Conservation (phyloP, 495 filamentous ascomycete species). For the Clohesyomyces aquaticus region DNA sequence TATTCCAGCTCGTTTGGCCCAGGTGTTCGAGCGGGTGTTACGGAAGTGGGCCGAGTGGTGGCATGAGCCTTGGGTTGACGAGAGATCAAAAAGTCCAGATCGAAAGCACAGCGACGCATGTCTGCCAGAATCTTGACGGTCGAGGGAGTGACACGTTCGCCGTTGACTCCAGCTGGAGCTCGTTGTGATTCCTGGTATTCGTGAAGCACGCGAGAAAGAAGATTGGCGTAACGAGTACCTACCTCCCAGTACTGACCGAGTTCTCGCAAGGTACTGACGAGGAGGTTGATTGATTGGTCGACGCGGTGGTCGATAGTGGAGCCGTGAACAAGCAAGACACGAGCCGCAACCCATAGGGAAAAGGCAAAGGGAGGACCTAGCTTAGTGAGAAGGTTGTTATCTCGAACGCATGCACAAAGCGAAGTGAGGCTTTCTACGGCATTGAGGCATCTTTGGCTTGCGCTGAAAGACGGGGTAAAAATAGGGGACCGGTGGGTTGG, state of each 20-base stretch:
- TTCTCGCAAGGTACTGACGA: conserved; percentile 76
- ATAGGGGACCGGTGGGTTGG: conserved; percentile 83
- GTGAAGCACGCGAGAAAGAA: conserved; percentile 80
- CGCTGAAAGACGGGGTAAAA: conserved; percentile 82
- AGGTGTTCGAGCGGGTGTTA: conserved; percentile 60
- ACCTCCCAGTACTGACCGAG: conserved; percentile 85
- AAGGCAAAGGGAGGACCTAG: conserved; percentile 89
- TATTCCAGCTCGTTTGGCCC: conserved; percentile 83
- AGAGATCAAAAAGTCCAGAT: conserved; percentile 84
- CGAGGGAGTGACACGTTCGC: conserved; percentile 75
- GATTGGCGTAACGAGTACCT: conserved; percentile 76
- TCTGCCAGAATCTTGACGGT: conserved; percentile 85
- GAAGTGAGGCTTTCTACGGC: conserved; percentile 84
- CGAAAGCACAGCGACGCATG: conserved; percentile 84
- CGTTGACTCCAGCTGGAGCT: conserved; percentile 53
- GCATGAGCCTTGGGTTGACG: conserved; percentile 67
- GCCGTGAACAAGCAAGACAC: conserved; percentile 81
- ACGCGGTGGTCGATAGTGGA: conserved; percentile 83
- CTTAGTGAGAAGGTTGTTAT: conserved; percentile 72
- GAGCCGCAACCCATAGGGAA: conserved; percentile 88
- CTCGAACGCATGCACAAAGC: conserved; percentile 72
- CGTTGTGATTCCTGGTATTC: conserved; percentile 79
- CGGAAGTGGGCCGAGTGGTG: conserved; percentile 47
- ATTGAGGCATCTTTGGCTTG: conserved; percentile 75
- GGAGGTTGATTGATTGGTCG: conserved; percentile 73